These are phyloP conservation scores for Apiotrichum domesticum DNA, from an alignment of 1,284 basidiomycete genomes.

Conservation along the genomic window DNA sequence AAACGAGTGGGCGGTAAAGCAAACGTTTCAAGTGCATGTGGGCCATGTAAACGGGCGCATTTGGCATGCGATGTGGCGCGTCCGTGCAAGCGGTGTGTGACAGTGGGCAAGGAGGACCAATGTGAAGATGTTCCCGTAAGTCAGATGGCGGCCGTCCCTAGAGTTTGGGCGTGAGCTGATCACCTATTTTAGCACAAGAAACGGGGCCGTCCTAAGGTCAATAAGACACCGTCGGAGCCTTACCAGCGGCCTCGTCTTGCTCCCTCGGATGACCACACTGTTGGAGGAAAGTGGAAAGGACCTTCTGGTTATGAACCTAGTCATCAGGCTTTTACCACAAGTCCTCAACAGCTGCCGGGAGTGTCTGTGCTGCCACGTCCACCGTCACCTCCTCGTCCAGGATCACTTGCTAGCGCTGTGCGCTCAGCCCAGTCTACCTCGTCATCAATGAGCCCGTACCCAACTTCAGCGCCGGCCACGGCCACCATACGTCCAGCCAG, in stretches of 20 bases:
- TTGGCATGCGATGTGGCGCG: constrained; percentile 40
- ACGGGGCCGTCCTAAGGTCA: constrained; percentile 40
- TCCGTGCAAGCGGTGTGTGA: constrained; percentile 44
- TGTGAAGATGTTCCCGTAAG: constrained; percentile 46
- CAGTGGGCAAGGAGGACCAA: constrained; percentile 37
- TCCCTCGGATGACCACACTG: constrained; percentile 1
- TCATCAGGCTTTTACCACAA: constrained; percentile 9
- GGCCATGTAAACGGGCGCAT: constrained; percentile 42
- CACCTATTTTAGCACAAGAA: constrained; percentile 37
- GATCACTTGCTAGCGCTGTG: neutral
- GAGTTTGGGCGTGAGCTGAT: neutral
- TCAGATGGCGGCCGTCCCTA: neutral
- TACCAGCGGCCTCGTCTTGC: constrained; percentile 17
- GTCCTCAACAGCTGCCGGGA: constrained; percentile 1
- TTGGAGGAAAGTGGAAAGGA: constrained; percentile 22
- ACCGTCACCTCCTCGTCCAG: constrained; percentile 6
- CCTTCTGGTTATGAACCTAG: constrained; percentile 18
- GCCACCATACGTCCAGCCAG: neutral
- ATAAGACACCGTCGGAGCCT: constrained; percentile 29
- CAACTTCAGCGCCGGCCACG: neutral
- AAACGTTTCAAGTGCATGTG: constrained; percentile 38
- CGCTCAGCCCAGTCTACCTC: neutral
- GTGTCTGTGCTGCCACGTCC: neutral
- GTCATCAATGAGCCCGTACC: constrained; percentile 2
- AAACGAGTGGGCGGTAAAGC: constrained; percentile 28